These are phyloP conservation scores for Erysimum cheiri DNA, from an alignment of 441 rosid genomes.

Conservation along the genomic window DNA sequence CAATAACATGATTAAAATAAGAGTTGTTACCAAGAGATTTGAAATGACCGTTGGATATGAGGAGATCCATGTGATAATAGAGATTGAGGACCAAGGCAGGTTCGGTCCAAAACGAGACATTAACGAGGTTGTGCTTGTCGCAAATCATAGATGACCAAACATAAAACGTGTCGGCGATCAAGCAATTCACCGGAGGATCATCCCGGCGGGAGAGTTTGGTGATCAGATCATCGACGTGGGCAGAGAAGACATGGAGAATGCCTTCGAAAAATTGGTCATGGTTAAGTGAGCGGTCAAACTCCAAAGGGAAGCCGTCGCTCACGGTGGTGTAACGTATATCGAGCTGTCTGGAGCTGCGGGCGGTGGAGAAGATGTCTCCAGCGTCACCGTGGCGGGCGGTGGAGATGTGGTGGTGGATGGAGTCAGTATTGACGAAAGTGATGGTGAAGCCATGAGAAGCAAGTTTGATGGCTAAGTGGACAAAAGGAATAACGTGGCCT, in stretches of 20 bases:
- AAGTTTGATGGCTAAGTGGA: slow-evolving; percentile 66
- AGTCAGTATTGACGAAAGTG: slow-evolving; percentile 67
- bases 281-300: slow-evolving; percentile 65
- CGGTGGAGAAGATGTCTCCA: slow-evolving; percentile 51
- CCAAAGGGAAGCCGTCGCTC: slow-evolving; percentile 66
- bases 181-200: slow-evolving; percentile 48
- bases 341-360: slow-evolving; percentile 49
- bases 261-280: slow-evolving; percentile 60
- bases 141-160: slow-evolving; percentile 68
- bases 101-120: slow-evolving; percentile 79
- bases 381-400: slow-evolving; percentile 32
- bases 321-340: slow-evolving; percentile 65
- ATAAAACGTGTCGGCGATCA: slow-evolving; percentile 68
- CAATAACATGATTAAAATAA: neutral
- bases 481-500: slow-evolving; percentile 71
- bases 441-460: slow-evolving; percentile 71
- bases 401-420: slow-evolving; percentile 59
- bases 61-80: slow-evolving; percentile 63
- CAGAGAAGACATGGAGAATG: slow-evolving; percentile 56
- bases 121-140: slow-evolving; percentile 52
- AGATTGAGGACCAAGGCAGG: slow-evolving; percentile 64
- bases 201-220: slow-evolving; percentile 40
- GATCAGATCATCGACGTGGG: slow-evolving; percentile 57
- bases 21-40: slow-evolving; percentile 52
- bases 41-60: slow-evolving; percentile 59